Evolutionary conservation across 2,329 filamentous ascomycete species (phyloP).

Genomic region (Coleophoma eucalyptorum): DNA sequence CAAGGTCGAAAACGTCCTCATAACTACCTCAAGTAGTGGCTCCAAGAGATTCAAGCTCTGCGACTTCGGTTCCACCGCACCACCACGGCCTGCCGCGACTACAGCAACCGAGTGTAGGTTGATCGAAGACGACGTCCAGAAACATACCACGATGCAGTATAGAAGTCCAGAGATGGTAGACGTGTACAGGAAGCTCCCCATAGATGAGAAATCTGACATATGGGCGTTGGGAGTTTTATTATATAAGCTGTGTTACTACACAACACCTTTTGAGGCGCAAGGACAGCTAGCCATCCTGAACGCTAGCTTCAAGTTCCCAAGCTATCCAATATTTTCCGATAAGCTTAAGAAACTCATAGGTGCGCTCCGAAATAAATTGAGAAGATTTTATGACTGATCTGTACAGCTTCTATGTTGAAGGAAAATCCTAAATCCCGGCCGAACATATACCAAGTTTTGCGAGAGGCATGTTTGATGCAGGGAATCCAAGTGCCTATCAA

Average conservation of each 20-base stretch:
- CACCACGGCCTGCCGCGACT: slow-evolving; percentile 78
- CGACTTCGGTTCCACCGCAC: slow-evolving; percentile 91
- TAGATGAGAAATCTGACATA: slow-evolving; percentile 98
- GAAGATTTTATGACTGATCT: slow-evolving; percentile 10
- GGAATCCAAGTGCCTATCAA: slow-evolving; percentile 81
- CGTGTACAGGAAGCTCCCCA: slow-evolving; percentile 92
- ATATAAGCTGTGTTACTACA: slow-evolving; percentile 99
- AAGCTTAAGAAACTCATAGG: slow-evolving; percentile 86
- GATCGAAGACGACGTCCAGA: slow-evolving; percentile 95
- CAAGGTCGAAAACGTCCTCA: slow-evolving; percentile 97
- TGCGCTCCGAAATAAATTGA: slow-evolving; percentile 37
- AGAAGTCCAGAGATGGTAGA: slow-evolving; percentile 98
- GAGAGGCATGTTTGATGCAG: slow-evolving; percentile 85
- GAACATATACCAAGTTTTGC: slow-evolving; percentile 90
- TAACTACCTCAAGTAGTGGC: slow-evolving; percentile 58
- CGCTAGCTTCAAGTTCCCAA: slow-evolving; percentile 88
- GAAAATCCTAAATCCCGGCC: slow-evolving; percentile 75
- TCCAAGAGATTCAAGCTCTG: slow-evolving; percentile 87
- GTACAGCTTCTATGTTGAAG: slow-evolving; percentile 78
- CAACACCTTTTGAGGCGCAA: slow-evolving; percentile 96
- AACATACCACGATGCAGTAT: slow-evolving; percentile 96
- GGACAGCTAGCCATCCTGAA: slow-evolving; percentile 97
- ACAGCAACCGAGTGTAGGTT: slow-evolving; percentile 84
- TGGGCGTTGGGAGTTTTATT: slow-evolving; percentile 91
- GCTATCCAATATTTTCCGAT: slow-evolving; percentile 85